Evolutionary conservation across 768 basidiomycete species (phyloP), one percentile per base, ranked within the genome.

Genomic region (Kwoniella heveanensis): DNA sequence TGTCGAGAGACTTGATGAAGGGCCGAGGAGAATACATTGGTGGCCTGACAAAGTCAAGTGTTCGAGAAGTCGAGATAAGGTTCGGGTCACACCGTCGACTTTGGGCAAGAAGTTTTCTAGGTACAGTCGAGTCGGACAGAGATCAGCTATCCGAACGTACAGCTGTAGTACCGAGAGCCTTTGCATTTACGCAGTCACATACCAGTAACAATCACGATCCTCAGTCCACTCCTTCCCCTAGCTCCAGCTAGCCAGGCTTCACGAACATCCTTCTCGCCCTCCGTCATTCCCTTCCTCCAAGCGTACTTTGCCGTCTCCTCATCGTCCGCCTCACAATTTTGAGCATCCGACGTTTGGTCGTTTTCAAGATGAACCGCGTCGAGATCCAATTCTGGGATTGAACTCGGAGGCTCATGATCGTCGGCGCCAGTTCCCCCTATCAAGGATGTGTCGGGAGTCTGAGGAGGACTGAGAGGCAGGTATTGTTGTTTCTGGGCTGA

Each of bases 71-170:
- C 80, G 72, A 2, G 82, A 80, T 0, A 84, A 64, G 0, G 83
- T 83, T 15, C 83, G 60, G 0, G 83, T 84, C 2, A 83, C 82
- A 1, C 83, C 83, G 67, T 84, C 83, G 26, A 83, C 77, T 66
- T 81, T 81, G n/a, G 81, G 81, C 50, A 82, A 51, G 56, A 82
- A 79, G 74, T 82, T 82, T 67, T 82, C 81, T 77, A 64, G 12
- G 26, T 24, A 32, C 17, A n/a, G n/a, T n/a, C n/a, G n/a, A n/a
- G n/a, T n/a, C n/a, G n/a, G n/a, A n/a, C n/a, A n/a, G n/a, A n/a
- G n/a, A n/a, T n/a, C n/a, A n/a, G n/a, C n/a, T n/a, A n/a, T n/a
- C n/a, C n/a, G n/a, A n/a, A n/a, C n/a, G n/a, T n/a, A n/a, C n/a
- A n/a, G n/a, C n/a, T n/a, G n/a, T n/a, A n/a, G n/a, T n/a, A n/a